Conservation (phyloP, 768 basidiomycete species). For the Leucosporidium yakuticum region DNA sequence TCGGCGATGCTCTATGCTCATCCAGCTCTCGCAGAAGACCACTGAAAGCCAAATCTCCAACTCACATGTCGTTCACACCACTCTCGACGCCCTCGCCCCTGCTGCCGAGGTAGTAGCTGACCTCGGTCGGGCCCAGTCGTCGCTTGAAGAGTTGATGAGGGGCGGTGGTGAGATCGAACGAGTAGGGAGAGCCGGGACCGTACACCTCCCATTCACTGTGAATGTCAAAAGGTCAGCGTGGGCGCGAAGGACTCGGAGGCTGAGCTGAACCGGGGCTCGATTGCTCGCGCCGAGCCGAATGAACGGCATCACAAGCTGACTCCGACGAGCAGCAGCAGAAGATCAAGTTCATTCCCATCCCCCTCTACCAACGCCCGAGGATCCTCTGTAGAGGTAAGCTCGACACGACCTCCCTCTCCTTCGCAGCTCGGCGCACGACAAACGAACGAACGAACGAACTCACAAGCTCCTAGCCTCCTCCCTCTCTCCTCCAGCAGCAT, state of each 20-base stretch:
- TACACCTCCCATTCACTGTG: constrained; percentile 16
- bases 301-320: no score
- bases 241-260: not conserved
- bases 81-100: constrained; percentile 54
- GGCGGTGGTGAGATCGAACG: not conserved
- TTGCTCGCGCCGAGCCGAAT: no score
- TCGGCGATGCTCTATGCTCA: no score
- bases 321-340: no score
- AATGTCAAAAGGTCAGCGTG: not conserved
- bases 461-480: constrained; percentile 9
- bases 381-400: no score
- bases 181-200: not conserved
- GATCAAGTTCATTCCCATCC: no score
- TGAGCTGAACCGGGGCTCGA: no score
- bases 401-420: no score
- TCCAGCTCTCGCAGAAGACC: no score
- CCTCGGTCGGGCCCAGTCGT: constrained; percentile 65
- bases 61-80: constrained; percentile 77
- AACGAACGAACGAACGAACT: not conserved
- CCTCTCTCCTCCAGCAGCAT: not conserved
- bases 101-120: constrained; percentile 71
- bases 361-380: no score
- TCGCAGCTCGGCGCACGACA: no score
- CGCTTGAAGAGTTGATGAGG: constrained; percentile 46
- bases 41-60: not conserved